Conservation (phyloP, 495 filamentous ascomycete genomes). For the Aspergillus saccharolyticus region DNA sequence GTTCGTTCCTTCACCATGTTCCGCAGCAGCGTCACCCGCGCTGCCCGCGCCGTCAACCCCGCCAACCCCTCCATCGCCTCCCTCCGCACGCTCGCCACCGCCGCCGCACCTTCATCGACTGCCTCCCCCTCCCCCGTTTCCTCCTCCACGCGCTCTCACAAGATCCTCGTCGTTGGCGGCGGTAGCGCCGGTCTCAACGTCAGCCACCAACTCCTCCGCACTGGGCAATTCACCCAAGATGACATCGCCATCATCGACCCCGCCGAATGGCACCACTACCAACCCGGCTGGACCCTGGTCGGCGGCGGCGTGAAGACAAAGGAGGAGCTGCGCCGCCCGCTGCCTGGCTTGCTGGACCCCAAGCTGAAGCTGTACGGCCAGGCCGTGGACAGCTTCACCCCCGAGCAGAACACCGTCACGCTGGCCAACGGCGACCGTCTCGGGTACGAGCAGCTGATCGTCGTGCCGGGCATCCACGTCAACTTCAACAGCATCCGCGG, state of each 20-base stretch:
- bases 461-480: constrained; percentile 57
- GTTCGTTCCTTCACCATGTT: constrained; percentile 17
- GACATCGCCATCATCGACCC: constrained; percentile 67
- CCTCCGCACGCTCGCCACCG: constrained; percentile 33
- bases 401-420: constrained; percentile 54
- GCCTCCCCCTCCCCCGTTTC: constrained; percentile 26
- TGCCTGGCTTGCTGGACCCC: constrained; percentile 49
- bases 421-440: constrained; percentile 54
- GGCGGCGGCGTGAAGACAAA: constrained; percentile 59
- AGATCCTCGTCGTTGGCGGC: constrained; percentile 59
- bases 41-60: constrained; percentile 6
- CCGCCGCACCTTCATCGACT: constrained; percentile 24
- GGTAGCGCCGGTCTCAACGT: constrained; percentile 58
- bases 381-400: constrained; percentile 47
- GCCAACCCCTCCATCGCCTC: constrained; percentile 13
- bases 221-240: constrained; percentile 49
- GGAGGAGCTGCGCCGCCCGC: constrained; percentile 47
- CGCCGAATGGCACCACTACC: constrained; percentile 61
- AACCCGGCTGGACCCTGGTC: constrained; percentile 68
- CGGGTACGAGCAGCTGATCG: constrained; percentile 60
- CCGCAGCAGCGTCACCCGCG: constrained; percentile 11
- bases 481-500: constrained; percentile 54
- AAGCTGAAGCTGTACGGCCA: constrained; percentile 60
- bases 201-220: constrained; percentile 57
- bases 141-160: constrained; percentile 44